A percentile compares a stretch with the other conserved stretches of the same genome.
These are phyloP conservation scores for Macroventuria anomochaeta DNA, from an alignment of 2,329 filamentous ascomycete genomes.

Conservation along the genomic window DNA sequence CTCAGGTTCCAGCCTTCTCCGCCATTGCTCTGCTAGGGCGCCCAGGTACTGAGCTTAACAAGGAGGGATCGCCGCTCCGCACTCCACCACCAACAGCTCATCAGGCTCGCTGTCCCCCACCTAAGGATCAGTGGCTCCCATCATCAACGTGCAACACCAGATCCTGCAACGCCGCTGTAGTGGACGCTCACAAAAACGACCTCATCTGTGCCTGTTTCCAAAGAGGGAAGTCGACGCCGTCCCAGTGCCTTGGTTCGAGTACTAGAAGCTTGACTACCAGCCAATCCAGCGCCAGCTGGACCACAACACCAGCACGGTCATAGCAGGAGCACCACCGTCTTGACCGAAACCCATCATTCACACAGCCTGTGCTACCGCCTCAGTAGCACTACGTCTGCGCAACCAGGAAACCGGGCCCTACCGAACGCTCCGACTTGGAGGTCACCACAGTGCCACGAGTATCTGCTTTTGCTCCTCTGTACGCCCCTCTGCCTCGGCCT, in stretches of 20 bases:
- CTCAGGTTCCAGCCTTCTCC: constrained; percentile 55
- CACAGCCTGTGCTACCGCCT: constrained; percentile 48
- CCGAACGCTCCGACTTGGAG: constrained; percentile 46
- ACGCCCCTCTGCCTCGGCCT: constrained; percentile 49
- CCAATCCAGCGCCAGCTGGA: constrained; percentile 38
- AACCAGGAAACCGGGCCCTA: constrained; percentile 54
- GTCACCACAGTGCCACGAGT: constrained; percentile 46
- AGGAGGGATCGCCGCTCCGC: constrained; percentile 55
- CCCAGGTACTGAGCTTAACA: constrained; percentile 58
- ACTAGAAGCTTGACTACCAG: constrained; percentile 24
- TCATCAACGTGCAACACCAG: constrained; percentile 44
- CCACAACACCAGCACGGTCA: constrained; percentile 39
- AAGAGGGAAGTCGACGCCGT: constrained; percentile 35
- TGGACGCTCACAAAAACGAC: constrained; percentile 26
- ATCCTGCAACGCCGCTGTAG: constrained; percentile 39
- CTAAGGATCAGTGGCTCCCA: constrained; percentile 28
- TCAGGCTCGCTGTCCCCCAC: constrained; percentile 26
- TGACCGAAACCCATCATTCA: constrained; percentile 43
- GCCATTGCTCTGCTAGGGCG: constrained; percentile 54
- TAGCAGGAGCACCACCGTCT: constrained; percentile 38
- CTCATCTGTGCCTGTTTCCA: constrained; percentile 30
- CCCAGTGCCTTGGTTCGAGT: constrained; percentile 33
- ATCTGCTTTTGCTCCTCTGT: constrained; percentile 49
- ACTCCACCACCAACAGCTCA: constrained; percentile 42
- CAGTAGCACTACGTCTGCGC: constrained; percentile 56